Base-by-base conservation (phyloP, 352 stramenopile genomes). In the Phytophthora capsici region DNA sequence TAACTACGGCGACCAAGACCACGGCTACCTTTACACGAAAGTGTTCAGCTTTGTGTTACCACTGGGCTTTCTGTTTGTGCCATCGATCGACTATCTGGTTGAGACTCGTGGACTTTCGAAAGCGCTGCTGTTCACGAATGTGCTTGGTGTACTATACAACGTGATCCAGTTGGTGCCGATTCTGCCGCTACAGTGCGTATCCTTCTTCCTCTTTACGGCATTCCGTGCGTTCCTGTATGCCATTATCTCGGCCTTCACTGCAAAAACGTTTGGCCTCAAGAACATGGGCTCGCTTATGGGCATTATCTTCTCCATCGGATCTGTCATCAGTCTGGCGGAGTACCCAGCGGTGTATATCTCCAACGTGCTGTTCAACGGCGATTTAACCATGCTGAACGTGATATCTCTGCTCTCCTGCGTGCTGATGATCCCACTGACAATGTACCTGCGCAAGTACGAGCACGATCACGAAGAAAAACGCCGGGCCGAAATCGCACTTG, bases 171-270 rank as follows among this genome's bases (percentile, higher is more conserved):
- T 96, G 14, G 69, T 94, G 4, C 88, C 87, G 17, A 78, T 51
- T 20, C 75, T 95, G 2, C 61, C 72, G 3, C 43, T 94, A 12
- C 88, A 96, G 49, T 85, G 75, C 36, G 14, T 89, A 13, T 82
- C 86, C 5, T 94, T 94, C 64, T 78, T 92, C 57, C 43, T 94
- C 0, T 96, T 96, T 48, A 91, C 88, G 1, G 84, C 80, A 13
- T 96, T 89, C 63, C 87, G 88, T 13, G 88, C 87, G 14, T 96
- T 95, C 64, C 58, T 96, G 52, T 96, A 96, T 47, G 87, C 88
- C 1, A 86, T 91, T 25, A 91, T 96, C 59, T 94, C 88, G 25
- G 82, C 87, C 2, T 96, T 95, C 68, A 90, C 84, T 0, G 87
- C 86, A 45, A 95, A 95, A 66, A 95, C 82, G 2, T 96, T 95